Conservation (phyloP, 2,329 filamentous ascomycete genomes). For the Hawksworthiomyces lignivorus region DNA sequence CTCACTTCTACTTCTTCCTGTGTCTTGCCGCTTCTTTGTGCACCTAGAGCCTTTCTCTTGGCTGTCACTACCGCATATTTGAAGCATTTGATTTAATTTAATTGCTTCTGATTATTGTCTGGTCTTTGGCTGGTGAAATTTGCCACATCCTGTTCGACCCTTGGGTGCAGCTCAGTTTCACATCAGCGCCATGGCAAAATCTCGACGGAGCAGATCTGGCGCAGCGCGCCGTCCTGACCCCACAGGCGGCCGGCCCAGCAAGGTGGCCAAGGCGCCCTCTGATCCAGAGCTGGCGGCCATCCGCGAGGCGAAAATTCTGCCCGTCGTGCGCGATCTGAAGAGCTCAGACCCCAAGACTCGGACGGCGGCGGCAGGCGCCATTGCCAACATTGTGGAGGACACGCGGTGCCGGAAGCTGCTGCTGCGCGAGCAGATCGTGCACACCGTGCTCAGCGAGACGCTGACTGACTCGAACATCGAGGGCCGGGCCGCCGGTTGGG, state of each 20-base stretch:
- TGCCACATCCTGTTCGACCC: too few relatives aligned
- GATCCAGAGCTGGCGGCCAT: conserved; percentile 58
- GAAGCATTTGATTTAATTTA: too few relatives aligned
- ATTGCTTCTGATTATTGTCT: too few relatives aligned
- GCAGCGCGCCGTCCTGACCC: conserved; percentile 46
- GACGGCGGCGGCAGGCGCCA: conserved; percentile 49
- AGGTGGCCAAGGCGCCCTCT: conserved; percentile 51
- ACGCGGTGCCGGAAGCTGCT: conserved; percentile 55
- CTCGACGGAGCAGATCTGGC: conserved; percentile 39
- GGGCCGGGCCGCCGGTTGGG: conserved; percentile 60
- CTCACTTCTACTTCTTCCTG: too few relatives aligned
- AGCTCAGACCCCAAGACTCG: conserved; percentile 52
- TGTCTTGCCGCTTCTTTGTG: too few relatives aligned
- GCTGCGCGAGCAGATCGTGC: conserved; percentile 58
- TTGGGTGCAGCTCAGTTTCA: too few relatives aligned
- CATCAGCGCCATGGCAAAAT: conserved; percentile 54
- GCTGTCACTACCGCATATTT: too few relatives aligned
- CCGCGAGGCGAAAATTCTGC: conserved; percentile 55
- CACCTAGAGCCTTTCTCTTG: too few relatives aligned
- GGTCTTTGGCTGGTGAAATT: too few relatives aligned
- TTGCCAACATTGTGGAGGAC: conserved; percentile 56
- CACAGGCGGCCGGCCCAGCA: conserved; percentile 30
- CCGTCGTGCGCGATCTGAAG: conserved; percentile 52
- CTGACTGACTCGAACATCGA: conserved; percentile 56
- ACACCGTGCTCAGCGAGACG: conserved; percentile 55